phyloP scores from a whole-genome alignment of 2,329 filamentous ascomycete species.

The Whalleya microplaca region DNA sequence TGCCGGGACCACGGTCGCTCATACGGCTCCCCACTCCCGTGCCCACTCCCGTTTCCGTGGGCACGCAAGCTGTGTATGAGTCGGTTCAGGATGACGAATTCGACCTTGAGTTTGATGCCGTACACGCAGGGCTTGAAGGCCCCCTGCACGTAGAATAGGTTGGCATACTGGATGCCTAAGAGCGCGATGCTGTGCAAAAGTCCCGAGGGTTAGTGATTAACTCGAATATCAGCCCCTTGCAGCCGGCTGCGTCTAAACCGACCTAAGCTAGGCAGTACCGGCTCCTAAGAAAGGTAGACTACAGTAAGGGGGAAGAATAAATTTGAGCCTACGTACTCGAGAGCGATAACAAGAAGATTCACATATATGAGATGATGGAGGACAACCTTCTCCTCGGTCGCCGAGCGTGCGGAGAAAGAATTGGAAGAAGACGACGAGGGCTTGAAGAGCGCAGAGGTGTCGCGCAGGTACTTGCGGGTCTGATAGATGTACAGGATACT shows the following conservation, averaged over 20 bases:
- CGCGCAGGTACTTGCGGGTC: conserved; percentile 28
- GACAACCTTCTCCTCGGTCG: conserved; percentile 17
- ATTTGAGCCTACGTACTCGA: conserved; percentile 30
- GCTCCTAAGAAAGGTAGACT: not conserved
- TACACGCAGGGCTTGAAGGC: conserved; percentile 40
- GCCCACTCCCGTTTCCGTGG: not conserved
- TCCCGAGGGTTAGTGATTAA: not conserved
- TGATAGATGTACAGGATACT: conserved; percentile 38
- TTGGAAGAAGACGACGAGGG: not conserved
- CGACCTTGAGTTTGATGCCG: conserved; percentile 41
- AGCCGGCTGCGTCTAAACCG: too few species aligned
- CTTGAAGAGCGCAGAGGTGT: conserved; percentile 14
- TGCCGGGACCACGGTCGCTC: not conserved
- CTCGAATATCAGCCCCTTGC: too few species aligned
- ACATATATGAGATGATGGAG: conserved; percentile 41
- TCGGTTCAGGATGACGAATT: conserved; percentile 40
- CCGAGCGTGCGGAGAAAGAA: conserved; percentile 9
- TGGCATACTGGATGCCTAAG: conserved; percentile 42
- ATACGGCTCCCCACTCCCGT: not conserved
- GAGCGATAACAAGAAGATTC: conserved; percentile 43
- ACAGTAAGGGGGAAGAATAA: not conserved
- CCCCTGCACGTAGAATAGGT: conserved; percentile 41
- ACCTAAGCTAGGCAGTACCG: too few species aligned
- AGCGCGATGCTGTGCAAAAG: conserved; percentile 32
- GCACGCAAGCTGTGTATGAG: conserved; percentile 13